Base-by-base conservation (phyloP, 2,329 filamentous ascomycete genomes). In the Alternaria sp. region DNA sequence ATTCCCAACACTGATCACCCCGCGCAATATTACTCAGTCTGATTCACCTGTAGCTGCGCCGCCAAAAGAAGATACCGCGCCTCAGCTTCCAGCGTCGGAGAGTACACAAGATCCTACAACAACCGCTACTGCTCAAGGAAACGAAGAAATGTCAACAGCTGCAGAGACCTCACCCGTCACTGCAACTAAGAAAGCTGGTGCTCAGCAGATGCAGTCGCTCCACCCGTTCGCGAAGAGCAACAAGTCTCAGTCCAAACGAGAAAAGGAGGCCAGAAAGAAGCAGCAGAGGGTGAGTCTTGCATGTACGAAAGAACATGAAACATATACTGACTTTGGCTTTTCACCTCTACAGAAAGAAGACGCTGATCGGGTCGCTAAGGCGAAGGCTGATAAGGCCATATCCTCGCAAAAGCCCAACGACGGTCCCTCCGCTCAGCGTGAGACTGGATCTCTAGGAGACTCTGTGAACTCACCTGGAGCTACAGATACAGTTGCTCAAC, bases 251-350 rank as follows among this genome's bases (percentile, higher is more conserved):
- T 68, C 69, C 21, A 76, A 76, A 58, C 77, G 75, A 50, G 76
- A 79, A 53, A 78, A 68, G 56, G 68, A 77, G 20, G 72, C 75
- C 23, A 80, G 78, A 67, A 80, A 79, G 61, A 82, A 80, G 58
- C 75, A 76, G 18, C 72, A 71, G 49, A 73, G 68, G 49, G 49
- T 53, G 28, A 53, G 18, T 23, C 14, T 37, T 7, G 14, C 20
- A 53, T n/a, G 20, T 37, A 10, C 30, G 11, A 8, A 41, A 53
- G 15, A 37, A 23, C 11, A 7, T 53, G 49, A 53, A 21, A 41
- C 14, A 25, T 11, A 25, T 15, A 9, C 20, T 53, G 30, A 53
- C 30, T 37, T 12, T 41, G 30, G 6, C 6, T 37, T 11, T 41
- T 37, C 20, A 21, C 11, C 9, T 25, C 12, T 53, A 10, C 30